Evolutionary conservation across 78 protist genomes (phyloP).

Genomic region (Dictyostelium firmibasis): DNA sequence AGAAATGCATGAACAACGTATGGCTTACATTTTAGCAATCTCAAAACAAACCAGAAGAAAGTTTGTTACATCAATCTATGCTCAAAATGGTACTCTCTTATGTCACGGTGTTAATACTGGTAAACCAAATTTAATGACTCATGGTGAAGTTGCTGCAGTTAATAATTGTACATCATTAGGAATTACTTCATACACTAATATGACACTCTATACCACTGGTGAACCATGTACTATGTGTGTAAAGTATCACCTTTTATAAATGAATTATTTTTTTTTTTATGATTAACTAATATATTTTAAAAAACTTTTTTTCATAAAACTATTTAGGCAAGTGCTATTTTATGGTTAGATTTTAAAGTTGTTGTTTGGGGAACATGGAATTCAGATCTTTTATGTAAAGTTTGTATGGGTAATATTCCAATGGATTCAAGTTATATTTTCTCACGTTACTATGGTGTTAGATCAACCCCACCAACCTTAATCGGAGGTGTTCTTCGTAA

Average conservation of each 20-base stretch:
- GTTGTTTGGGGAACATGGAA: constrained; percentile 40
- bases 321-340: background rate
- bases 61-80: constrained; percentile 38
- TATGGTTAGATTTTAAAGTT: constrained; percentile 44
- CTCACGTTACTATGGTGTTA: constrained; percentile 24
- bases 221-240: constrained; percentile 64
- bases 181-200: background rate
- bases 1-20: constrained; percentile 25
- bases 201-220: constrained; percentile 50
- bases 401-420: constrained; percentile 49
- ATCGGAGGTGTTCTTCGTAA: constrained; percentile 33
- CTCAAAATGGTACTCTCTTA: background rate
- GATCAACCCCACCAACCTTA: background rate
- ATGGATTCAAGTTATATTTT: constrained; percentile 36
- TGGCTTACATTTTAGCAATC: background rate
- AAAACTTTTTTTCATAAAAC: too few species aligned
- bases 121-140: constrained; percentile 48
- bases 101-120: constrained; percentile 49
- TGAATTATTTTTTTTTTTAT: background rate
- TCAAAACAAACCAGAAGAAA: background rate
- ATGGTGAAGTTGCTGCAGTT: constrained; percentile 49
- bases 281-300: too few species aligned
- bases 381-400: background rate
- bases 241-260: too few species aligned
- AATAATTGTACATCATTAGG: constrained; percentile 32